Evolutionary conservation across 2,329 filamentous ascomycete species (phyloP).

Genomic region (Paraphaeosphaeria sporulosa): DNA sequence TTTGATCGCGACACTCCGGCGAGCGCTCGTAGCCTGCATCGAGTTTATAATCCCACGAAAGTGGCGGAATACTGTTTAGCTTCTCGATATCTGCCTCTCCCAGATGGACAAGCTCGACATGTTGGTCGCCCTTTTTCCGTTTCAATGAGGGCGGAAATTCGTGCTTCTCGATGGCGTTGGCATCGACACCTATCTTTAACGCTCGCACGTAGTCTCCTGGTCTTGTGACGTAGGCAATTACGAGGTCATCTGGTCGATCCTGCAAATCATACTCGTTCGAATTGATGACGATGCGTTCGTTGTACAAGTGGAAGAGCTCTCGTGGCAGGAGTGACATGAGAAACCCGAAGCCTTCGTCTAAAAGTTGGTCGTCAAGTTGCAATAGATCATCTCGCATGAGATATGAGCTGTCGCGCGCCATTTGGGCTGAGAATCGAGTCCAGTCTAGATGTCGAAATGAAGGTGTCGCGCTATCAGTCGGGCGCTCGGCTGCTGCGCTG

Average conservation of each 20-base stretch:
- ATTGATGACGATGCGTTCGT: constrained; percentile 8
- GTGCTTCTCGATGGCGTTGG: neutral
- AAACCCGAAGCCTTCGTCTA: constrained; percentile 10
- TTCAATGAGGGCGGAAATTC: neutral
- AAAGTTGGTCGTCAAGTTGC: constrained; percentile 5
- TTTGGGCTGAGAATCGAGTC: neutral
- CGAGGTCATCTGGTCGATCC: neutral
- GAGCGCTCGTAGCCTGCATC: neutral
- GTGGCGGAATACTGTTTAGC: constrained; percentile 5
- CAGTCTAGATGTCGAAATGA: neutral
- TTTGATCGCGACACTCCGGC: neutral
- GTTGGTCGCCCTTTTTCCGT: neutral
- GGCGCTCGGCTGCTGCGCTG: constrained; percentile 6
- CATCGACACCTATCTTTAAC: neutral
- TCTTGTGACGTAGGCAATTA: constrained; percentile 3
- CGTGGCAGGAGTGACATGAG: constrained; percentile 14
- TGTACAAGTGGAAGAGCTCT: constrained; percentile 9
- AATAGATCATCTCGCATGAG: constrained; percentile 5
- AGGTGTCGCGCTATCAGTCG: constrained; percentile 1
- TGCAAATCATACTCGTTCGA: neutral
- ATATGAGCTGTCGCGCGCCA: neutral
- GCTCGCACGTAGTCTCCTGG: neutral
- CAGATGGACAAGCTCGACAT: neutral
- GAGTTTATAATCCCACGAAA: constrained; percentile 13
- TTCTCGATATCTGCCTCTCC: neutral